Evolutionary conservation across 2,329 filamentous ascomycete species (phyloP), one percentile per base, ranked within the genome.

Genomic region (Fusarium oxysporum): DNA sequence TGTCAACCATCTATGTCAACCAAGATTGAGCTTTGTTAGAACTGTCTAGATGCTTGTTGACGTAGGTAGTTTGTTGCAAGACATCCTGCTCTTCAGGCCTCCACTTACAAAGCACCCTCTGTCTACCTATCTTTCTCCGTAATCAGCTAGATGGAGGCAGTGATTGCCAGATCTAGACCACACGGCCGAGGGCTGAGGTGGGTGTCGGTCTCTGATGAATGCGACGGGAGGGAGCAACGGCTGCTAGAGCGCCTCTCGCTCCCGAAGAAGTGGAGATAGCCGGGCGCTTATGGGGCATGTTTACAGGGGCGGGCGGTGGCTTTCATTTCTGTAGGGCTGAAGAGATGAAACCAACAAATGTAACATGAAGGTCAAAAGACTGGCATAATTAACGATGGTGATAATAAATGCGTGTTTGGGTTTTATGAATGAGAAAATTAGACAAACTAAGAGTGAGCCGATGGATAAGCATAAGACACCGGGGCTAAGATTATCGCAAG

Each of bases 321-420:
- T 38, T 47, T 58, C 41, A 67, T 67, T 30, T 59, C 45, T 50
- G 48, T 68, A 68, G 65, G 65, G 65, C 65, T 68, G 65, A 66
- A 44, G 61, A 44, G n/a, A 25, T 59, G 61, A 45, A 47, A 44
- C 41, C 23, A 48, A 30, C 38, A 44, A 55, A 44, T 50, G 21
- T 16, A 32, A 32, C 35, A 45, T 35, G 25, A 30, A 30, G 33
- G 28, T 33, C 45, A 62, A 30, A 23, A 25, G 16, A 63, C 25
- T 16, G n/a, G 21, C 41, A 41, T 23, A 33, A 23, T 50, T 16
- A 12, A 50, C 41, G 33, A 41, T 37, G 6, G 23, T n/a, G 28
- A 25, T 37, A 37, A 28, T 21, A 25, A 47, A 13, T 7, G 19
- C 21, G 25, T 17, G 11, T 47, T 10, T 13, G 28, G 17, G 4